Conservation (phyloP, 2,329 filamentous ascomycete species). For the Cercospora nicotianae region DNA sequence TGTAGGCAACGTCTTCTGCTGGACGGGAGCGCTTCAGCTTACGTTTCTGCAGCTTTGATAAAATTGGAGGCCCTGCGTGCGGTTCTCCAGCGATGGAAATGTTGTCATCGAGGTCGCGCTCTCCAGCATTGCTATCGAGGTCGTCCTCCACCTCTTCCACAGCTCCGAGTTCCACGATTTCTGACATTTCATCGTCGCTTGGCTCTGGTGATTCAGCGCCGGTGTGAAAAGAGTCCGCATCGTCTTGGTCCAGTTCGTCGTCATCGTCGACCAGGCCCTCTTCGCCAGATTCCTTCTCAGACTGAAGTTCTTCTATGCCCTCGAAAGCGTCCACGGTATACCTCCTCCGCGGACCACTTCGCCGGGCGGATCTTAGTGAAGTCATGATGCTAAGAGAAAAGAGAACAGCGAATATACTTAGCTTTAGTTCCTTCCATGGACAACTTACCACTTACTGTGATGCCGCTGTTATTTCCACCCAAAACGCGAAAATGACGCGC, state of each 20-base stretch:
- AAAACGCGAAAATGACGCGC: conserved; percentile 17
- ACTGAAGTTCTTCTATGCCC: conserved; percentile 35
- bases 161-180: conserved; percentile 33
- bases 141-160: conserved; percentile 34
- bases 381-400: conserved; percentile 17
- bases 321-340: conserved; percentile 42
- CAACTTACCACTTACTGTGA: conserved; percentile 9
- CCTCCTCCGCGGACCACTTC: conserved; percentile 29
- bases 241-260: conserved; percentile 18
- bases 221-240: conserved; percentile 40
- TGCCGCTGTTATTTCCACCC: neutral
- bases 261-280: conserved; percentile 19
- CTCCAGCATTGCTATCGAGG: conserved; percentile 39
- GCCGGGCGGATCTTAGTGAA: conserved; percentile 27
- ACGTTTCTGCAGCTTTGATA: neutral
- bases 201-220: conserved; percentile 25
- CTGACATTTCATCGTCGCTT: conserved; percentile 38
- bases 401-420: conserved; percentile 16
- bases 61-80: neutral
- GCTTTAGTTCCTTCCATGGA: neutral
- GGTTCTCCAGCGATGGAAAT: conserved; percentile 30
- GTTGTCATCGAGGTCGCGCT: conserved; percentile 40
- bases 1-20: conserved; percentile 21
- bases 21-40: neutral
- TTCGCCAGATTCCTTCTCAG: conserved; percentile 15